Conservation (phyloP, 768 basidiomycete species). For the Agaricus sinodeliciosus region DNA sequence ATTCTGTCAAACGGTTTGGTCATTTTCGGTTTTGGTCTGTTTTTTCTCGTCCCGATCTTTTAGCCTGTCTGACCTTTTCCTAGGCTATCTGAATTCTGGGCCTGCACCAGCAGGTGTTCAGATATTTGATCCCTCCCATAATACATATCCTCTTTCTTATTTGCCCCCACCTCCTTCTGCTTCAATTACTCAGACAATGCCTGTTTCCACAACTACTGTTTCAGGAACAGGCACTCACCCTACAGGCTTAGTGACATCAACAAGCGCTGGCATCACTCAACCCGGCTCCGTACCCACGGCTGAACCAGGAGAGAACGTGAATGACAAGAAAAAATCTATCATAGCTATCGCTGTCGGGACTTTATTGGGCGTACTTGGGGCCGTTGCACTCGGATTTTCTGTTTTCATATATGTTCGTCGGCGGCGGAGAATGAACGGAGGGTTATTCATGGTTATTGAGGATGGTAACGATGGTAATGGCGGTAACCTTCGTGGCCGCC, state of each 20-base stretch:
- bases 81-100: conserved; percentile 42
- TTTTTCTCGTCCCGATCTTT: background rate
- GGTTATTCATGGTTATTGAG: conserved; percentile 22
- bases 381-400: conserved; percentile 36
- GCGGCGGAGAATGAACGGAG: conserved; percentile 16
- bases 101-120: conserved; percentile 51
- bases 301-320: conserved; percentile 14
- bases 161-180: conserved; percentile 27
- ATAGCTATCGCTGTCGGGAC: conserved; percentile 57
- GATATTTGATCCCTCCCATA: conserved; percentile 42
- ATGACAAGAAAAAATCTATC: conserved; percentile 15
- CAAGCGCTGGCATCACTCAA: conserved; percentile 15
- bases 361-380: conserved; percentile 51
- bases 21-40: conserved; percentile 74
- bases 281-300: conserved; percentile 7
- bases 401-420: conserved; percentile 41
- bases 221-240: conserved; percentile 4
- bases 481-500: conserved; percentile 9
- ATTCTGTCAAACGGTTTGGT: conserved; percentile 52
- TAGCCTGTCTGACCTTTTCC: background rate
- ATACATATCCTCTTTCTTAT: conserved; percentile 36
- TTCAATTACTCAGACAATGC: conserved; percentile 1
- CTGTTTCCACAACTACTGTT: background rate
- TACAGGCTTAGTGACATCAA: background rate
- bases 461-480: conserved; percentile 19